phyloP scores from a whole-genome alignment of 108 stramenopile genomes.

The Seminavis robusta region DNA sequence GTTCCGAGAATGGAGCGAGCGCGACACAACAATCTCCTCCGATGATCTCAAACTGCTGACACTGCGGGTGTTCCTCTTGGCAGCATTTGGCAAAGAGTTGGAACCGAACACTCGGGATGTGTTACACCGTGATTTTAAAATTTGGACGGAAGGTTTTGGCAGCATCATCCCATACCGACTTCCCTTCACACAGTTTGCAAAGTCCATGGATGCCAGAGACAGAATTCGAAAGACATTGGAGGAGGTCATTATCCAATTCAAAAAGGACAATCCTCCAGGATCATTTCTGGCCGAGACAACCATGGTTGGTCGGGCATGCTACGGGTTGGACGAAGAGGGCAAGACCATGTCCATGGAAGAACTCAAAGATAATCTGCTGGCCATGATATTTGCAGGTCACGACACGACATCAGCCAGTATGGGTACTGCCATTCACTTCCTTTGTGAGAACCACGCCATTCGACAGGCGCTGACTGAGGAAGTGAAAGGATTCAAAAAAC shows the following conservation, averaged over 20 bases:
- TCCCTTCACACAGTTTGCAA: not conserved
- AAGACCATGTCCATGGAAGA: not conserved
- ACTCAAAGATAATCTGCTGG: not conserved
- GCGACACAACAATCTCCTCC: not conserved
- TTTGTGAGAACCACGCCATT: not conserved
- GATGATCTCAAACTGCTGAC: not conserved
- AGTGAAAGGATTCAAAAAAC: not conserved
- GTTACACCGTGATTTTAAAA: not conserved
- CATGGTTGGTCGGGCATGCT: not conserved
- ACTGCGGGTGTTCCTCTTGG: not conserved
- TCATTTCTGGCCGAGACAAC: not conserved
- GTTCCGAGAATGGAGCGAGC: not conserved
- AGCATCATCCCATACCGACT: not conserved
- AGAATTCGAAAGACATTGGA: not conserved
- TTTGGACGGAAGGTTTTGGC: not conserved
- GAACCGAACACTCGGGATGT: not conserved
- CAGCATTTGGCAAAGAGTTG: not conserved
- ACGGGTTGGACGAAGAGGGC: not conserved
- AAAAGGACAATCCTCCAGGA: not conserved
- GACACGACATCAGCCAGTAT: constrained; percentile 17
- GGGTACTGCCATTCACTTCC: constrained; percentile 2
- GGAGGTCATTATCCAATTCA: not conserved
- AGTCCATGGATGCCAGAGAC: not conserved
- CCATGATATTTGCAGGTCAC: constrained; percentile 19
- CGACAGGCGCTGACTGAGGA: constrained; percentile 10